A percentile compares a stretch with the other conserved stretches of the same genome.
phyloP scores from a whole-genome alignment of 768 basidiomycete species.

The Hericium rajendrae region DNA sequence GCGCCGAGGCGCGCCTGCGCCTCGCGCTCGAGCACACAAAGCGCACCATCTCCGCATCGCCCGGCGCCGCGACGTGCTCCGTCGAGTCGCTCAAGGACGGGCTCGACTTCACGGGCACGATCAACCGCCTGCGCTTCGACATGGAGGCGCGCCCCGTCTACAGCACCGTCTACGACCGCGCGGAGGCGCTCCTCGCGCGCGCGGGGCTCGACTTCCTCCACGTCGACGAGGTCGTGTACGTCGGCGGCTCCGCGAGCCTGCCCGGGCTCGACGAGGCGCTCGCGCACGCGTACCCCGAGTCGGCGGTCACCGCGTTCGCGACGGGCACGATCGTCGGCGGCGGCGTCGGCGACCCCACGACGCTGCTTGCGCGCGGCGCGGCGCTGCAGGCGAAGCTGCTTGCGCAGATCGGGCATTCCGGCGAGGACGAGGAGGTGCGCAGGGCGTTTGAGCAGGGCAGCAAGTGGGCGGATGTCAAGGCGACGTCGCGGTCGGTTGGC shows the following conservation, averaged over 20 bases:
- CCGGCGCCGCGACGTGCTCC: conserved; percentile 74
- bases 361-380: conserved; percentile 67
- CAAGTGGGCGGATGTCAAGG: conserved; percentile 35
- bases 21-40: conserved; percentile 94
- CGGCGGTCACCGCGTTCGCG: conserved; percentile 55
- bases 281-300: conserved; percentile 47
- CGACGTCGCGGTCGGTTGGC: conserved; percentile 56
- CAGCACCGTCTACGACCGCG: conserved; percentile 39
- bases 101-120: conserved; percentile 72
- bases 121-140: conserved; percentile 43
- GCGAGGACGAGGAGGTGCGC: conserved; percentile 40
- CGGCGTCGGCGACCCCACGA: conserved; percentile 68
- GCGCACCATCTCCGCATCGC: conserved; percentile 79
- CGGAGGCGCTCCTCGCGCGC: conserved; percentile 40
- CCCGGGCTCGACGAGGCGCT: conserved; percentile 64
- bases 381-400: conserved; percentile 66
- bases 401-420: conserved; percentile 31
- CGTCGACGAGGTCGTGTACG: conserved; percentile 73
- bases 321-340: conserved; percentile 62
- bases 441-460: conserved; percentile 37
- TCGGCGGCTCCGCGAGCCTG: conserved; percentile 65
- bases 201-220: conserved; percentile 52
- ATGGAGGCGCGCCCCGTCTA: conserved; percentile 47
- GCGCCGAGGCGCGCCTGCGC: conserved; percentile 88
- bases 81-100: conserved; percentile 95